Conservation (phyloP, 2,329 filamentous ascomycete genomes). For the Neopestalotiopsis clavispora region DNA sequence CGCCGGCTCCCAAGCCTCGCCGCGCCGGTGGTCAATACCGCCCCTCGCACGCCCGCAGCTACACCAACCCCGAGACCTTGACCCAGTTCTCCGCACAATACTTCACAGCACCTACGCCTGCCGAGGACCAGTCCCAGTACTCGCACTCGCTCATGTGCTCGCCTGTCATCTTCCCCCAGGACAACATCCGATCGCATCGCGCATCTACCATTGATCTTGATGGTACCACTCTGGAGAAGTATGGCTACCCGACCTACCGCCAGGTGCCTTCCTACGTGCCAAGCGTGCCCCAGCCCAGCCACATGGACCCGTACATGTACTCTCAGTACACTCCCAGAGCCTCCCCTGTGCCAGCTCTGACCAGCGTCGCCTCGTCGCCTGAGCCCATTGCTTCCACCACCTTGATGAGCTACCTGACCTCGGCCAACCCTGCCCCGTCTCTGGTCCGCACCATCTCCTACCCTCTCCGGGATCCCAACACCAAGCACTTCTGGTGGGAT, state of each 20-base stretch:
- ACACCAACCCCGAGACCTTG: slow-evolving; percentile 64
- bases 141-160: slow-evolving; percentile 66
- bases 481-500: slow-evolving; percentile 95
- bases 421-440: slow-evolving; percentile 79
- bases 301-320: slow-evolving; percentile 52
- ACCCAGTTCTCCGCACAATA: slow-evolving; percentile 47
- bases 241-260: slow-evolving; percentile 84
- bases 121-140: slow-evolving; percentile 38
- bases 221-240: slow-evolving; percentile 67
- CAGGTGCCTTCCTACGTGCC: slow-evolving; percentile 66
- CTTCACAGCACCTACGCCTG: slow-evolving; percentile 34
- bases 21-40: slow-evolving; percentile 40
- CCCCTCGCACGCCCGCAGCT: slow-evolving; percentile 60
- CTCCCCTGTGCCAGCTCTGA: slow-evolving; percentile 34
- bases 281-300: slow-evolving; percentile 32
- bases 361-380: slow-evolving; percentile 43
- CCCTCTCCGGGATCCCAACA: slow-evolving; percentile 67
- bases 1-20: slow-evolving; percentile 40
- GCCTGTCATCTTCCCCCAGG: slow-evolving; percentile 61
- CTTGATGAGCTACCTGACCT: slow-evolving; percentile 78
- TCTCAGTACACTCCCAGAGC: slow-evolving; percentile 51
- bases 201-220: slow-evolving; percentile 73
- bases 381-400: slow-evolving; percentile 66
- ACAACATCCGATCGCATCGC: slow-evolving; percentile 57
- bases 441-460: slow-evolving; percentile 81